These are phyloP conservation scores for Aspergillus floridensis DNA, from an alignment of 2,329 filamentous ascomycete genomes.

Conservation along the genomic window DNA sequence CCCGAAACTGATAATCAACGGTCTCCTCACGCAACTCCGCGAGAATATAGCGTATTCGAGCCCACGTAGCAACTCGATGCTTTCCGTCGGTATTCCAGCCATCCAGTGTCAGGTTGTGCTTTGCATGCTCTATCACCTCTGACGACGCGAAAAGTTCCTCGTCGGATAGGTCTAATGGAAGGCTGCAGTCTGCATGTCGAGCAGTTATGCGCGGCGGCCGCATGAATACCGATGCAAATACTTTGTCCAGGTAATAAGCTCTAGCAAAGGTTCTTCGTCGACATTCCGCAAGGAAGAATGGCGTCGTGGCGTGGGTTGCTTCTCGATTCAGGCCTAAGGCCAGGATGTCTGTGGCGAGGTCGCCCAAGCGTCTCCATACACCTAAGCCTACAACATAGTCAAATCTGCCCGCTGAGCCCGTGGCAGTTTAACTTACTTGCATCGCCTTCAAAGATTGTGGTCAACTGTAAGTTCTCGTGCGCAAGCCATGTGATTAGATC, in stretches of 20 bases:
- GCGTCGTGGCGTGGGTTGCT: not conserved
- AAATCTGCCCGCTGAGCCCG: not conserved
- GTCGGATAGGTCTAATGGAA: not conserved
- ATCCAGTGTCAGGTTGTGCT: not conserved
- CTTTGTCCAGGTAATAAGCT: not conserved
- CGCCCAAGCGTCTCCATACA: not conserved
- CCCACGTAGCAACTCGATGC: not conserved
- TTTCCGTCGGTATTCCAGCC: not conserved
- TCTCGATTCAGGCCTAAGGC: not conserved
- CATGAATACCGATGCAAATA: not conserved
- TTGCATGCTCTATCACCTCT: not conserved
- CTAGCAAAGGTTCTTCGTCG: not conserved
- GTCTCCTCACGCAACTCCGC: not conserved
- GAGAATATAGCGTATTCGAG: not conserved
- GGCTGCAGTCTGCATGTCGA: not conserved
- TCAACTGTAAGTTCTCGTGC: not conserved
- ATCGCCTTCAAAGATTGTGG: not conserved
- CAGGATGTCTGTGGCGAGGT: not conserved
- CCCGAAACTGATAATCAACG: not conserved
- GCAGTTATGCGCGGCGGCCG: not conserved
- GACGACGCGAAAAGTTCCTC: not conserved
- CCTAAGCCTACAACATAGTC: not conserved
- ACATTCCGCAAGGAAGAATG: not conserved
- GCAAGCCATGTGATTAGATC: not conserved
- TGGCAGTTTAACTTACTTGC: not conserved